These are phyloP conservation scores for Ophiostoma montium DNA, from an alignment of 2,329 filamentous ascomycete species.

Conservation along the genomic window DNA sequence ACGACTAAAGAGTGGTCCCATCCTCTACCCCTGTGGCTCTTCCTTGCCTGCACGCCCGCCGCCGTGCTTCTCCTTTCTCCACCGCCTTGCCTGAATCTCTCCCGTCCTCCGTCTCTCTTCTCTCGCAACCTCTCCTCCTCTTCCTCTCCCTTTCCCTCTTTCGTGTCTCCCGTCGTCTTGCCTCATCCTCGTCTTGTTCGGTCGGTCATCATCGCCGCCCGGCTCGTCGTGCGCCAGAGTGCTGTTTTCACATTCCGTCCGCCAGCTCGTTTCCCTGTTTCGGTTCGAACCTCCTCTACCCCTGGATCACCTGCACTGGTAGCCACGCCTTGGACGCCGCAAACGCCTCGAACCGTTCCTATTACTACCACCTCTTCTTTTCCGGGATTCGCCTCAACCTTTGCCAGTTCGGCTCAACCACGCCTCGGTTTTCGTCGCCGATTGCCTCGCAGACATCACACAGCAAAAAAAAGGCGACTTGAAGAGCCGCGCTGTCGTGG, in stretches of 20 bases:
- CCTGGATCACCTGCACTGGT: background rate
- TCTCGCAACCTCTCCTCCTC: background rate
- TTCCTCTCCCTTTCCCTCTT: background rate
- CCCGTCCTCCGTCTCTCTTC: background rate
- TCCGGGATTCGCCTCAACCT: too few relatives aligned
- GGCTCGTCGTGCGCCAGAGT: background rate
- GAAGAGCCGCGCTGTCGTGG: constrained; percentile 1
- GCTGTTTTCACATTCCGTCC: background rate
- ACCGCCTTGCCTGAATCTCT: constrained; percentile 1
- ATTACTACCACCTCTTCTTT: too few relatives aligned
- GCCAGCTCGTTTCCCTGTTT: background rate
- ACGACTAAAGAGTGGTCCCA: constrained; percentile 1
- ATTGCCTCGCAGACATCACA: background rate
- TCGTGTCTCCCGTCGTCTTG: background rate
- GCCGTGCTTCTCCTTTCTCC: background rate
- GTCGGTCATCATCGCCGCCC: background rate
- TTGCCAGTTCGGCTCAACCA: too few relatives aligned
- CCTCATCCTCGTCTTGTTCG: background rate
- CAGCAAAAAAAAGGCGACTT: background rate
- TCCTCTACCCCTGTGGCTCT: constrained; percentile 1
- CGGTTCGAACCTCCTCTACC: background rate
- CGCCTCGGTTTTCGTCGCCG: too few relatives aligned
- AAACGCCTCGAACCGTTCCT: background rate
- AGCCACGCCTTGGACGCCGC: background rate
- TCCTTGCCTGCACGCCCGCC: constrained; percentile 1